Base-by-base conservation (phyloP, 2,329 filamentous ascomycete species). In the Daldinia eschscholtzii region DNA sequence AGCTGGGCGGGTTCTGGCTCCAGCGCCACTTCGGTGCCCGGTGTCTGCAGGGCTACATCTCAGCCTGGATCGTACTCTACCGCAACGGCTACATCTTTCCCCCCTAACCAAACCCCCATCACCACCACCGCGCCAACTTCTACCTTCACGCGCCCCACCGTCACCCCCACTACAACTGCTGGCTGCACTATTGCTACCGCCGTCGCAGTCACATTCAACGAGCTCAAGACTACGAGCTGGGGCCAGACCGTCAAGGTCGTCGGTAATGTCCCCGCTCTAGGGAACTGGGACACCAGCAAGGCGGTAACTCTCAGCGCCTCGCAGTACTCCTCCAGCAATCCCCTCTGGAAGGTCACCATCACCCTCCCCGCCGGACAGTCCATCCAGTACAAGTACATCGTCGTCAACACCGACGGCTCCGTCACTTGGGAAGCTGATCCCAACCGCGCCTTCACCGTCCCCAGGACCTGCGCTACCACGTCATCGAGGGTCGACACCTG, bases 321-420 rank as follows among this genome's bases (percentile, higher is more conserved):
- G 15, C 75, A 82, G 18, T 93, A 93, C 76, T 90, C 88, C 0
- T 73, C 80, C 1, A 79, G 77, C 37, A 88, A 91, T 73, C 88
- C 87, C 0, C 71, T 91, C 5, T 93, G 91, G 92, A 83, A 80
- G 52, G 83, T 79, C 0, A 86, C 85, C 0, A 76, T 93, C 30
- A 81, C 80, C 1, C 78, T 93, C 15, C 79, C 82, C 0, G 83
- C 87, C 0, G 90, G 90, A 2, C 82, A 83, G 55, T 80, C 78
- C 2, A 81, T 93, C 48, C 75, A 88, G 80, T 93, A 92, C 78
- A 93, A 93, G 81, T 93, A 88, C 76, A 86, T 93, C 73, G 86
- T 87, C 57, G 84, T 90, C 46, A 82, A 83, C 65, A 74, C 79
- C 0, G 84, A 86, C 72, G 87, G 89, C 0, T 81, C 80, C 0